phyloP scores from a whole-genome alignment of 2,329 filamentous ascomycete species.

The Ceratocystis variospora region DNA sequence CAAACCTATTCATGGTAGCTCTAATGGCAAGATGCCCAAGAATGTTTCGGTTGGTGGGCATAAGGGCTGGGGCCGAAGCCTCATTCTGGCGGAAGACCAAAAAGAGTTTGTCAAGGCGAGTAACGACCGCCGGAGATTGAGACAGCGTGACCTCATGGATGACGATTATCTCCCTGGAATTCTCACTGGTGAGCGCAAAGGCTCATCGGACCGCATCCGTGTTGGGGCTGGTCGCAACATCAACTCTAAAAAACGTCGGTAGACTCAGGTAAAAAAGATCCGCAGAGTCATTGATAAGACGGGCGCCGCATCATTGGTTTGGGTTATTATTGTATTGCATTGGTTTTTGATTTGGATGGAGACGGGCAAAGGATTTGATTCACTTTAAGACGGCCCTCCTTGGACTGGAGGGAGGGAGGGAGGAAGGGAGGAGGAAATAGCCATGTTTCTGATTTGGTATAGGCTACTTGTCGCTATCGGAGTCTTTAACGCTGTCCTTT shows the following conservation, averaged over 20 bases:
- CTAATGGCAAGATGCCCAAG: slow-evolving; percentile 60
- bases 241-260: slow-evolving; percentile 42
- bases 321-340: background rate
- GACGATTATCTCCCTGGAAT: slow-evolving; percentile 82
- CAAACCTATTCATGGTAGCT: slow-evolving; percentile 68
- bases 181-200: slow-evolving; percentile 61
- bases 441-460: background rate
- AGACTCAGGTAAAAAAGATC: background rate
- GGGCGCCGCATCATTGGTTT: background rate
- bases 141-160: slow-evolving; percentile 80
- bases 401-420: background rate
- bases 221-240: slow-evolving; percentile 78
- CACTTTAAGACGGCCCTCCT: background rate
- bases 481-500: background rate
- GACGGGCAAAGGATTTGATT: background rate
- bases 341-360: background rate
- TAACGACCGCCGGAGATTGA: slow-evolving; percentile 49
- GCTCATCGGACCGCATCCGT: slow-evolving; percentile 51
- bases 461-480: background rate
- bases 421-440: background rate
- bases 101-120: slow-evolving; percentile 67
- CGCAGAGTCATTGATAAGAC: background rate
- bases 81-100: slow-evolving; percentile 88
- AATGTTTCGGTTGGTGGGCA: slow-evolving; percentile 57
- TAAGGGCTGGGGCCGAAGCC: slow-evolving; percentile 67